Evolutionary conservation across 2,329 filamentous ascomycete genomes (phyloP).

Genomic region (Plenodomus lindquistii): DNA sequence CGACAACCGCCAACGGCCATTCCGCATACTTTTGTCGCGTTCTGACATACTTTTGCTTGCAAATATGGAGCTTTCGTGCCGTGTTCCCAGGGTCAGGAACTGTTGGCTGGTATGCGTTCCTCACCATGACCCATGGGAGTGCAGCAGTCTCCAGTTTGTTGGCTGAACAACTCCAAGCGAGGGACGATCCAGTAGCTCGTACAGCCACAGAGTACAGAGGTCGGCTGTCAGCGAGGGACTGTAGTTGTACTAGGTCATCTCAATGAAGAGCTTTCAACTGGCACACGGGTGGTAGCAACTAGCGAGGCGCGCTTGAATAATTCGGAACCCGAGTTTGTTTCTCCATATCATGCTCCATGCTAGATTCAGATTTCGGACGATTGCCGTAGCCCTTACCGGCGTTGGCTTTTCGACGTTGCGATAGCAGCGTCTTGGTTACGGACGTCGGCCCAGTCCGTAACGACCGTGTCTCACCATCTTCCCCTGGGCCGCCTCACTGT

Average conservation of each 20-base stretch:
- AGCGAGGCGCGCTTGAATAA: no score
- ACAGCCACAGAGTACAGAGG: background rate
- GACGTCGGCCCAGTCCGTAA: slow-evolving; percentile 13
- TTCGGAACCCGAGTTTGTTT: no score
- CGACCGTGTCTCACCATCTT: slow-evolving; percentile 24
- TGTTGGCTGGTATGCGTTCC: no score
- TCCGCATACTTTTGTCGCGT: background rate
- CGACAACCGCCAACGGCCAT: background rate
- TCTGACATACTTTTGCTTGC: background rate
- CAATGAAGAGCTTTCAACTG: background rate
- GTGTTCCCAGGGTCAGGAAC: background rate
- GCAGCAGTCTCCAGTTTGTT: background rate
- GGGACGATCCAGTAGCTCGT: background rate
- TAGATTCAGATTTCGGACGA: background rate
- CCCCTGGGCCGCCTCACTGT: slow-evolving; percentile 26
- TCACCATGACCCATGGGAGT: no score
- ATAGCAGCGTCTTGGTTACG: background rate
- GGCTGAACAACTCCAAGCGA: background rate
- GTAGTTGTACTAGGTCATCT: background rate
- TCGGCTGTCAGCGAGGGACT: background rate
- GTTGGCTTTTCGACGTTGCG: no score
- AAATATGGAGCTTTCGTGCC: background rate
- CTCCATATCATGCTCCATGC: background rate
- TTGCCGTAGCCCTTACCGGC: no score
- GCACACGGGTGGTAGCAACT: background rate